Base-by-base conservation (phyloP, 202 grass and related monocot species). In the Hordeum pubiflorum region DNA sequence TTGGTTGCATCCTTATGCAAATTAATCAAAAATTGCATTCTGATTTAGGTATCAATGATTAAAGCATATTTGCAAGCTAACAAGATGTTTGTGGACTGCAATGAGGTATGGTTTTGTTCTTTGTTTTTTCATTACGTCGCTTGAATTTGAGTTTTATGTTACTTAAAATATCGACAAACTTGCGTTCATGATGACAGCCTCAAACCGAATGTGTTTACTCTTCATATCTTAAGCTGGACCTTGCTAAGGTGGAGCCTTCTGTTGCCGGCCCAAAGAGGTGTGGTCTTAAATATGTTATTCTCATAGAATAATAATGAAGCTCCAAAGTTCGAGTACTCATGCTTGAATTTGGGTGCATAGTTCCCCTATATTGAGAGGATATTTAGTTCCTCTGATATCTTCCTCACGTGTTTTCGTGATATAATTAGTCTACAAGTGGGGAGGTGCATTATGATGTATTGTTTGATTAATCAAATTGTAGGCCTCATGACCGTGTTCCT, bases 181-280 rank as follows among this genome's bases (percentile, higher is more conserved):
- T 76, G 57, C 13, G 50, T 36, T 72, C 13, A 78, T 50, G 48
- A 69, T 58, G 54, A 7, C 87, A 92, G 87, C 76, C 67, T 61
- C 85, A 90, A 65, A 59, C 43, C 50, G 80, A 92, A 75, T 80
- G 36, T 60, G 76, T 82, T 43, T 90, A 90, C 80, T 95, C 93
- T 57, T 88, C 89, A 46, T 74, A 88, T 88, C 77, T 92, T 64
- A 87, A 86, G 50, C 31, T 95, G 12, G 79, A 92, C n/a, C 87
- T 90, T 86, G 38, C 40, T 68, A 84, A 77, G 20, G 89, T 95
- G 69, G 93, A 92, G 68, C 80, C 87, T 32, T 92, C 83, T 14
- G 54, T 95, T 69, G 86, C 93, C 57, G 89, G 87, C 63, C 93
- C 87, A 12, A 95, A 95, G 74, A 90, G 93, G 93, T 91, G 76